Base-by-base conservation (phyloP, 768 basidiomycete species). In the Boletellus ananas region DNA sequence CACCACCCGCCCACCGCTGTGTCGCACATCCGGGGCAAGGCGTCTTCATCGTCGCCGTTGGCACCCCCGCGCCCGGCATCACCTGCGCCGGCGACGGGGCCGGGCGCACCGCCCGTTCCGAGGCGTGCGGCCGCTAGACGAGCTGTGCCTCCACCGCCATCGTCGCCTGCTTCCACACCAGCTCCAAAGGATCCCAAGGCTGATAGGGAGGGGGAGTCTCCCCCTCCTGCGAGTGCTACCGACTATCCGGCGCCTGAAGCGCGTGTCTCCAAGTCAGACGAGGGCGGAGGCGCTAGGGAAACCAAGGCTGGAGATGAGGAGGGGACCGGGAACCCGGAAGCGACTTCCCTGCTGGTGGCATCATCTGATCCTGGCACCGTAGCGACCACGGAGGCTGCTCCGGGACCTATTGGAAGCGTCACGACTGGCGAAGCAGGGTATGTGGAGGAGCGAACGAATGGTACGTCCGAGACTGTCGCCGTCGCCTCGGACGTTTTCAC, bases 71-170 rank as follows among this genome's bases (percentile, higher is more conserved):
- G 74, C 31, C 51, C 69, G 3, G 60, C 60, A 12, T 74, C 75
- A 4, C 75, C 78, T 41, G 69, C 61, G 3, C 46, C 35, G 8
- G 39, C 31, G 1, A 41, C 42, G 0, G 57, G 58, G 14, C 47
- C 54, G 2, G 51, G 56, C 1, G 69, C 71, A 6, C 85, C 86
- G 0, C 86, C 85, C 2, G 64, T 89, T 20, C 86, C 86, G 0
- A 74, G 83, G 36, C 72, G 86, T 39, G 86, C 86, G 0, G 77
- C 83, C 42, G 80, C 77, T 1, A 74, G 86, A 18, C 70, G 68
- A 6, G 52, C 47, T 20, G 63, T 57, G 3, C 66, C 65, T 36
- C 58, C 49, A 10, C 69, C 71, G 2, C 72, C 23, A 25, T 25
- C 23, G 23, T 23, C 23, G 23, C 23, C 23, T 25, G 23, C 23